Conservation (phyloP, 192 early-diverging fungal species). For the Coemansia sp. region DNA sequence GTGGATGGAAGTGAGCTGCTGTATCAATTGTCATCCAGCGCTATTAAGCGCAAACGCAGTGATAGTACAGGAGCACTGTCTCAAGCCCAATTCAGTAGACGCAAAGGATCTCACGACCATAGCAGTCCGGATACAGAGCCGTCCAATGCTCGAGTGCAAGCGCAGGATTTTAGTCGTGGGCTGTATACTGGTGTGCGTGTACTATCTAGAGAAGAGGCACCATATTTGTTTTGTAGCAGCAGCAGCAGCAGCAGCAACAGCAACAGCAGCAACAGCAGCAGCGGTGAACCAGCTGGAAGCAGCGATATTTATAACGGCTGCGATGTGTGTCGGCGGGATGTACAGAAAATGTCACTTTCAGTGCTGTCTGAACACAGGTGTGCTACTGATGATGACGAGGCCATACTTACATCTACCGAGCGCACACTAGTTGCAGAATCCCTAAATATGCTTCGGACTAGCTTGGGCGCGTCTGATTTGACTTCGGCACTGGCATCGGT, state of each 20-base stretch:
- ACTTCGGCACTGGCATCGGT: constrained; percentile 15
- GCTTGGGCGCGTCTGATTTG: neutral
- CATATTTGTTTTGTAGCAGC: constrained; percentile 17
- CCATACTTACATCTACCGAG: constrained; percentile 12
- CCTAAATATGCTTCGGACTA: constrained; percentile 18
- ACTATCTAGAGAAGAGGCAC: constrained; percentile 18
- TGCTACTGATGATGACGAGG: neutral
- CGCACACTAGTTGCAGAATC: constrained; percentile 15
- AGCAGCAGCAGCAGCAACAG: neutral
- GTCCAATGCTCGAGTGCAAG: neutral
- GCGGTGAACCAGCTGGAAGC: neutral
- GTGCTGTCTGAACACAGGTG: neutral
- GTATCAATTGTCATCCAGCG: neutral
- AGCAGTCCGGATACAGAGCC: too few relatives aligned
- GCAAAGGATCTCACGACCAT: too few relatives aligned
- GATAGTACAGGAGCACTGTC: constrained; percentile 3
- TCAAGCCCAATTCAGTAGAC: neutral
- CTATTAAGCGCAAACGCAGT: constrained; percentile 20
- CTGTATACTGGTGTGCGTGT: constrained; percentile 19
- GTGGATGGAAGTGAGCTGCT: neutral
- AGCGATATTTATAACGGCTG: neutral
- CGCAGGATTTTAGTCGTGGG: constrained; percentile 13
- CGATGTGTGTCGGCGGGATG: constrained; percentile 1
- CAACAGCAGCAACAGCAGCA: neutral
- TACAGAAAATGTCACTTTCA: neutral